Percentiles rank a stretch among this genome's conserved stretches.
Conservation (phyloP, 2,329 filamentous ascomycete species). For the Colletotrichum cordylinicola region DNA sequence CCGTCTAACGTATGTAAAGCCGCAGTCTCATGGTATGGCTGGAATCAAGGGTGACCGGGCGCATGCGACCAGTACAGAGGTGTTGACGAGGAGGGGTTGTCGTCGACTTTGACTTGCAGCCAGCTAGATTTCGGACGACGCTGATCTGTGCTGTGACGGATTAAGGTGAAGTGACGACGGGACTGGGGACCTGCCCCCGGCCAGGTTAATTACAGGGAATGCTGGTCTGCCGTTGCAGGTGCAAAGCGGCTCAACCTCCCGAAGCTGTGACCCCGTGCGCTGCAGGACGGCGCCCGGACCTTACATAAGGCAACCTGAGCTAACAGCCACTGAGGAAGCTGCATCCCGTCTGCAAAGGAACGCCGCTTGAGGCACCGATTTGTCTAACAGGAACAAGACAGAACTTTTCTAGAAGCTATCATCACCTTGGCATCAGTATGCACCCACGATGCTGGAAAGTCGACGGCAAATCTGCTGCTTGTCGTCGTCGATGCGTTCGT, state of each 20-base stretch:
- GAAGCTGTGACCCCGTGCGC: conserved; percentile 31
- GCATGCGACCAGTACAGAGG: not conserved
- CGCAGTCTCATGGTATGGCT: conserved; percentile 8
- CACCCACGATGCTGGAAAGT: not conserved
- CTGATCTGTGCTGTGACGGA: conserved; percentile 4
- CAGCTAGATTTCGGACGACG: conserved; percentile 21
- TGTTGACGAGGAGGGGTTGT: conserved; percentile 4
- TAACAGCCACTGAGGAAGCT: not conserved
- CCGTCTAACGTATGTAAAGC: conserved; percentile 8
- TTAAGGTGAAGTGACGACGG: not conserved
- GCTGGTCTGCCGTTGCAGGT: conserved; percentile 12
- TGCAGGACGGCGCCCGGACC: conserved; percentile 16
- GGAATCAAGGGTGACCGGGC: not conserved
- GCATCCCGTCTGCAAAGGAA: not conserved
- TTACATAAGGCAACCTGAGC: conserved; percentile 12
- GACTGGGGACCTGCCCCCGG: conserved; percentile 5
- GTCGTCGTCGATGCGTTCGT: not conserved
- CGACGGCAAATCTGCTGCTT: not conserved
- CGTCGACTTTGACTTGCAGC: conserved; percentile 24
- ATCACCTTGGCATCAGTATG: not conserved
- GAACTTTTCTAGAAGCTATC: not conserved
- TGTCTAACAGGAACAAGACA: not conserved
- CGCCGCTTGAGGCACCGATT: not conserved
- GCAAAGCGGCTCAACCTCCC: conserved; percentile 22
- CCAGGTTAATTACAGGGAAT: conserved; percentile 10